A percentile compares a stretch with the other conserved stretches of the same genome.
Conservation (phyloP, 2,329 filamentous ascomycete genomes). For the Diaporthe helianthi region DNA sequence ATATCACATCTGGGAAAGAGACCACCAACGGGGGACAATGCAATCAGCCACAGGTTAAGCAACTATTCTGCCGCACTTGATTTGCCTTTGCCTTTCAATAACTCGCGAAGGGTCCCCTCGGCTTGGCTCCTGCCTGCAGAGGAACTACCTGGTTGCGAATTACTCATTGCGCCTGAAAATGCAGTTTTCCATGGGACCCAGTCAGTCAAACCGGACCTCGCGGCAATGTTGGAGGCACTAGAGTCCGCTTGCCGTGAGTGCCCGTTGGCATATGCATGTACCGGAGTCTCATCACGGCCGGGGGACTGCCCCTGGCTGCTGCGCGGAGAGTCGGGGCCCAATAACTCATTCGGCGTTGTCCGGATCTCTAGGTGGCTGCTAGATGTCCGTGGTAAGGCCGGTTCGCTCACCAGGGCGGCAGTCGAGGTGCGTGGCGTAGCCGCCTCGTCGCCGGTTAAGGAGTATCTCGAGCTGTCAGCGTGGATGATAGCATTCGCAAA, state of each 20-base stretch:
- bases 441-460: slow-evolving; percentile 40
- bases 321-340: slow-evolving; percentile 30
- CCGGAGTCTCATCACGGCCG: slow-evolving; percentile 33
- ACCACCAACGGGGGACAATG: background rate
- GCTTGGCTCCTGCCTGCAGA: slow-evolving; percentile 52
- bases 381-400: slow-evolving; percentile 64
- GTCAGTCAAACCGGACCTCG: slow-evolving; percentile 50
- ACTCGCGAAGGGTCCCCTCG: slow-evolving; percentile 61
- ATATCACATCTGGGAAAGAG: background rate
- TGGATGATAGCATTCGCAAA: slow-evolving; percentile 55
- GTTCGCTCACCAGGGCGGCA: slow-evolving; percentile 59
- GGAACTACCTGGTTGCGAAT: slow-evolving; percentile 17
- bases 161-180: slow-evolving; percentile 39
- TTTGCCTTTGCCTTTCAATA: slow-evolving; percentile 50
- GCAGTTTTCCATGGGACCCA: slow-evolving; percentile 55
- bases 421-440: slow-evolving; percentile 46
- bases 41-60: background rate
- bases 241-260: slow-evolving; percentile 39
- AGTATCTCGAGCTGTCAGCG: slow-evolving; percentile 47
- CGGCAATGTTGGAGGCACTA: slow-evolving; percentile 38
- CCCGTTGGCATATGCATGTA: slow-evolving; percentile 37
- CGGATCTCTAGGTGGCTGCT: slow-evolving; percentile 57
- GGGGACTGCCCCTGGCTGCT: slow-evolving; percentile 41
- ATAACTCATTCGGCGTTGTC: slow-evolving; percentile 42
- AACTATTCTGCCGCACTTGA: slow-evolving; percentile 33